These are phyloP conservation scores for Comarum palustre DNA, from an alignment of 306 rosid genomes.

Conservation along the genomic window DNA sequence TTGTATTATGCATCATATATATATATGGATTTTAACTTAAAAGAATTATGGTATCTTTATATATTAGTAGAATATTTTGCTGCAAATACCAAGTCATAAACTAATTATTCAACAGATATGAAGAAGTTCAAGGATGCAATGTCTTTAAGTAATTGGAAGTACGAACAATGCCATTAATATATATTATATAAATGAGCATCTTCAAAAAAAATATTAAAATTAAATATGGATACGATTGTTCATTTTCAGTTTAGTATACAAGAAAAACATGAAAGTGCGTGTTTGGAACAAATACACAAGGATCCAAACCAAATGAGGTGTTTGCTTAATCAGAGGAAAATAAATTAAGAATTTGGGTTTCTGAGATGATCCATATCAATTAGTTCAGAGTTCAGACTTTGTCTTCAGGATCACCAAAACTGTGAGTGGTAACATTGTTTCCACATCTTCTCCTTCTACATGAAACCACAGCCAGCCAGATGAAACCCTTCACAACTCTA, in stretches of 20 bases:
- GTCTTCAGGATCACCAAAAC: slow-evolving; percentile 9
- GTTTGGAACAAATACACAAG: background rate
- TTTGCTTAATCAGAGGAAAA: background rate
- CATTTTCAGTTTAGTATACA: background rate
- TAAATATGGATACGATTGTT: background rate
- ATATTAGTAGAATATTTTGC: no score
- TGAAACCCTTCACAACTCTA: slow-evolving; percentile 40
- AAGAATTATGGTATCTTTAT: no score
- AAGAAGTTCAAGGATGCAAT: background rate
- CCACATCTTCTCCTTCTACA: slow-evolving; percentile 24
- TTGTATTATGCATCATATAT: no score
- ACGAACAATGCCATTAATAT: background rate
- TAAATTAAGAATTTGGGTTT: background rate
- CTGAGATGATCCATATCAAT: background rate
- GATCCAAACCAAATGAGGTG: background rate
- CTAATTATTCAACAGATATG: background rate
- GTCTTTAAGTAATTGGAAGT: background rate
- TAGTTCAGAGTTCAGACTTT: slow-evolving; percentile 40
- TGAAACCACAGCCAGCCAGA: slow-evolving; percentile 42
- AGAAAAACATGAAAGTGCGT: background rate
- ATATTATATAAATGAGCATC: background rate
- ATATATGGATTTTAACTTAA: no score
- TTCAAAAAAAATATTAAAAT: background rate
- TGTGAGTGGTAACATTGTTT: background rate
- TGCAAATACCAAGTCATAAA: background rate